Evolutionary conservation across 106 monocot species (phyloP).

Genomic region (Apostasia ramifera): DNA sequence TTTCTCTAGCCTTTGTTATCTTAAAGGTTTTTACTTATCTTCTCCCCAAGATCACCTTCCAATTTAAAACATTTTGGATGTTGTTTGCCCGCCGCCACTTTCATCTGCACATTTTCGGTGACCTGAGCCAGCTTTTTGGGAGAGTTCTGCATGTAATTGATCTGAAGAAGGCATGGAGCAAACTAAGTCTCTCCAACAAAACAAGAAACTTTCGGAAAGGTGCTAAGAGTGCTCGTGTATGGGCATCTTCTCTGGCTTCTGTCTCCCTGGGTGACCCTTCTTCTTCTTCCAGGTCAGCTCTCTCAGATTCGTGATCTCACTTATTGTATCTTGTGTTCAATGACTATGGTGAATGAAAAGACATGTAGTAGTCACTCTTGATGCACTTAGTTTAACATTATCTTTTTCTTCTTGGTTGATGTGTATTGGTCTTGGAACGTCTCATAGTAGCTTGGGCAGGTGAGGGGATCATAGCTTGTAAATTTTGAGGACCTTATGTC

Average conservation of each 20-base stretch:
- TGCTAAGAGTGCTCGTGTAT: constrained; percentile 69
- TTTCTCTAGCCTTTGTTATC: constrained; percentile 46
- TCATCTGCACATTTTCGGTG: constrained; percentile 46
- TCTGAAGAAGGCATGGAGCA: constrained; percentile 59
- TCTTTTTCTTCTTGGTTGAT: neutral
- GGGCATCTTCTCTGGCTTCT: constrained; percentile 84
- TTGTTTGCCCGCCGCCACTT: constrained; percentile 18
- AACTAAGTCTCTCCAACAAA: constrained; percentile 57
- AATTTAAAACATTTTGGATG: constrained; percentile 31
- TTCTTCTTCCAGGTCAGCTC: constrained; percentile 23
- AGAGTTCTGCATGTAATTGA: constrained; percentile 41
- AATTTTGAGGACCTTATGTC: constrained; percentile 10
- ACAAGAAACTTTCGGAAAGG: constrained; percentile 57
- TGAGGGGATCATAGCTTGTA: constrained; percentile 16
- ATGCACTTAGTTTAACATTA: neutral
- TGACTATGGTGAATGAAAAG: neutral
- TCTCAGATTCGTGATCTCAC: constrained; percentile 3
- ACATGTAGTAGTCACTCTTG: neutral
- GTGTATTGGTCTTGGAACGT: constrained; percentile 6
- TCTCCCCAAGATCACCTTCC: constrained; percentile 28
- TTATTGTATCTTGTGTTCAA: neutral
- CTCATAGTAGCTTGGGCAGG: constrained; percentile 7
- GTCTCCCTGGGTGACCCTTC: constrained; percentile 77
- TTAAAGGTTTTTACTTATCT: constrained; percentile 28
- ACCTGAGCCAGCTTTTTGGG: constrained; percentile 43